These are phyloP conservation scores for Candida sp. DNA, from an alignment of 1,139 yeast genomes.

Conservation along the genomic window DNA sequence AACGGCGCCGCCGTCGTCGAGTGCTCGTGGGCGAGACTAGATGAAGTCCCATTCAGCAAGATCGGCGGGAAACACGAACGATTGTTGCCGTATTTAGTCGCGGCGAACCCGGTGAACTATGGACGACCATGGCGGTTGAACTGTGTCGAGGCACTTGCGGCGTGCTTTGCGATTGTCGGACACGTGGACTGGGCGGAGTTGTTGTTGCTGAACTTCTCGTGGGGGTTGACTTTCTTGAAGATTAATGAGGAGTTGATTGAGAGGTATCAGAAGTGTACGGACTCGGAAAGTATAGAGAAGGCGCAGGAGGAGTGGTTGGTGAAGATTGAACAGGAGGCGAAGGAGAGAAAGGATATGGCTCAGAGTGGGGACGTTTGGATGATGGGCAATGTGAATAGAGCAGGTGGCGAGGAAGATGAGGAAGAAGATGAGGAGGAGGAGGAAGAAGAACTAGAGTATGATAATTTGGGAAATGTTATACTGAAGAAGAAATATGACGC, in stretches of 20 bases:
- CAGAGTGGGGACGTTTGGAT: slow-evolving; percentile 73
- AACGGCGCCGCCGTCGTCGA: slow-evolving; percentile 97
- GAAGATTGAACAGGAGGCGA: slow-evolving; percentile 68
- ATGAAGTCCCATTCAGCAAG: slow-evolving; percentile 91
- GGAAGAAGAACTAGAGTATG: slow-evolving; percentile 16
- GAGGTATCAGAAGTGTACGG: slow-evolving; percentile 79
- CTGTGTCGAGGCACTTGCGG: slow-evolving; percentile 98
- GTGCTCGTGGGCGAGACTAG: slow-evolving; percentile 97
- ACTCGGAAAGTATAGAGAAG: slow-evolving; percentile 68
- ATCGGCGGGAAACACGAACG: slow-evolving; percentile 94
- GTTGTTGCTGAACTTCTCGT: slow-evolving; percentile 78
- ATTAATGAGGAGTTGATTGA: slow-evolving; percentile 81
- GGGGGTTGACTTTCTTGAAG: slow-evolving; percentile 90
- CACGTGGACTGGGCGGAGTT: slow-evolving; percentile 87
- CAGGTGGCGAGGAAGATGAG: slow-evolving; percentile 14
- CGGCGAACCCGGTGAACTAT: slow-evolving; percentile 96
- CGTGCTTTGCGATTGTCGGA: slow-evolving; percentile 96
- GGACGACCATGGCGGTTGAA: slow-evolving; percentile 97
- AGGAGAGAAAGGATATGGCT: slow-evolving; percentile 59
- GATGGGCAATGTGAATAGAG: slow-evolving; percentile 75
- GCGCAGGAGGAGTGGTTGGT: slow-evolving; percentile 84
- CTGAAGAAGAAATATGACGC: slow-evolving; percentile 11
- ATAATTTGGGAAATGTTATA: slow-evolving; percentile 18
- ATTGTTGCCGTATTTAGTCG: slow-evolving; percentile 87
- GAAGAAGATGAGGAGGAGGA: slow-evolving; percentile 10